Evolutionary conservation across 2,329 filamentous ascomycete species (phyloP).

Genomic region (Penicillium sp.): DNA sequence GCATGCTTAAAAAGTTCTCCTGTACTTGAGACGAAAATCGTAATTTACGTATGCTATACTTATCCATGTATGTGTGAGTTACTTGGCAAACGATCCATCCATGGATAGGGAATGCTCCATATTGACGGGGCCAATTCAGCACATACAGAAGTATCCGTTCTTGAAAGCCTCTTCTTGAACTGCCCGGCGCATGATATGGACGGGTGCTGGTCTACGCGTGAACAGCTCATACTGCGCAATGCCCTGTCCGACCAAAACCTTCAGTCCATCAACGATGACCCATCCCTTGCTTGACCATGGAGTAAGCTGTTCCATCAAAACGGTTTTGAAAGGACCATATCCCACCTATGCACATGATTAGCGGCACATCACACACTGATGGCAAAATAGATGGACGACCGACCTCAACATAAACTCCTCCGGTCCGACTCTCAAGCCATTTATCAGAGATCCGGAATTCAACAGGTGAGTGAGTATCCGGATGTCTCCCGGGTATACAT

Average conservation of each 20-base stretch:
- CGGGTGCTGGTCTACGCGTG: conserved; percentile 23
- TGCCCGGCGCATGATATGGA: conserved; percentile 24
- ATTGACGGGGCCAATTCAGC: background rate
- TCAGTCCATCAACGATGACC: conserved; percentile 25
- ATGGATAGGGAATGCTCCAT: too few relatives aligned
- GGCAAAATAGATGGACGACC: background rate
- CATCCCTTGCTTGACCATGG: conserved; percentile 17
- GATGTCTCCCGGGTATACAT: conserved; percentile 21
- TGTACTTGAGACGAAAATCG: too few relatives aligned
- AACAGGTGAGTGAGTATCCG: conserved; percentile 11
- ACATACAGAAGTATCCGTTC: conserved; percentile 13
- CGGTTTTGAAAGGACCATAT: conserved; percentile 18
- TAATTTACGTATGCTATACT: too few relatives aligned
- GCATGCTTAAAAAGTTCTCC: too few relatives aligned
- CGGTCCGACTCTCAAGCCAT: conserved; percentile 25
- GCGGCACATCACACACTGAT: background rate
- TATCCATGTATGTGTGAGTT: too few relatives aligned
- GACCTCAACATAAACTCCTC: conserved; percentile 28
- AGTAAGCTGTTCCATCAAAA: conserved; percentile 17
- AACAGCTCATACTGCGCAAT: conserved; percentile 29
- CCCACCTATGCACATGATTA: conserved; percentile 7
- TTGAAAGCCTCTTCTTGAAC: conserved; percentile 15
- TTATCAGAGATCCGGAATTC: conserved; percentile 16
- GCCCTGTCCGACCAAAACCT: conserved; percentile 25
- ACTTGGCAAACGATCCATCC: too few relatives aligned